Percentiles rank a stretch among this genome's conserved stretches.
Evolutionary conservation across 345 rosid species (phyloP).

Genomic region (Eucalyptus guilfoylei): DNA sequence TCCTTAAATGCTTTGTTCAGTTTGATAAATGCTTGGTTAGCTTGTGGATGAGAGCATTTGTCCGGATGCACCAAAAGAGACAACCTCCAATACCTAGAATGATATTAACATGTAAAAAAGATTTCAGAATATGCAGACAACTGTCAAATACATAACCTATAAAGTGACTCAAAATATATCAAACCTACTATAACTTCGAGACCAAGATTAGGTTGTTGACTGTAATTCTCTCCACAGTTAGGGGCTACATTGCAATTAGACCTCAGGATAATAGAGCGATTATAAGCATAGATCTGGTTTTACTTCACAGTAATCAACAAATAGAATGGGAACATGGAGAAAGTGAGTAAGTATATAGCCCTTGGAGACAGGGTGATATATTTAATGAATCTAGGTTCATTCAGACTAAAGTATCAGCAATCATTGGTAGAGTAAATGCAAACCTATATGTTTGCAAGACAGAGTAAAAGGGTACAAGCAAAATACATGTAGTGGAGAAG

Average conservation of each 20-base stretch:
- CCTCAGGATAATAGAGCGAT: background rate
- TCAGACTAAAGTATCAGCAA: background rate
- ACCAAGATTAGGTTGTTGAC: background rate
- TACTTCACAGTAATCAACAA: background rate
- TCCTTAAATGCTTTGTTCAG: slow-evolving; percentile 88
- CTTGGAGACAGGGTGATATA: background rate
- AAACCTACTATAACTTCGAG: background rate
- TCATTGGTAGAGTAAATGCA: background rate
- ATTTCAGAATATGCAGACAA: background rate
- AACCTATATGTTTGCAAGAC: background rate
- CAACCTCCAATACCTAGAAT: slow-evolving; percentile 81
- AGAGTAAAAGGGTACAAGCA: background rate
- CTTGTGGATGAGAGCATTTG: slow-evolving; percentile 96
- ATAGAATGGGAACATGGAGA: background rate
- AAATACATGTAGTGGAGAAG: background rate
- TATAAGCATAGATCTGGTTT: background rate
- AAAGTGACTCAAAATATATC: background rate
- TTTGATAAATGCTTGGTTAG: slow-evolving; percentile 74
- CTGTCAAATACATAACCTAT: background rate
- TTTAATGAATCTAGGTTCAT: background rate
- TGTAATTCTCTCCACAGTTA: background rate
- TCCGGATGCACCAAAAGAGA: slow-evolving; percentile 95
- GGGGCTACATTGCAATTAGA: background rate
- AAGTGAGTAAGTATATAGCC: background rate
- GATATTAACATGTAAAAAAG: background rate